Evolutionary conservation across 352 stramenopile genomes (phyloP).

Genomic region (Phytophthora capsici): DNA sequence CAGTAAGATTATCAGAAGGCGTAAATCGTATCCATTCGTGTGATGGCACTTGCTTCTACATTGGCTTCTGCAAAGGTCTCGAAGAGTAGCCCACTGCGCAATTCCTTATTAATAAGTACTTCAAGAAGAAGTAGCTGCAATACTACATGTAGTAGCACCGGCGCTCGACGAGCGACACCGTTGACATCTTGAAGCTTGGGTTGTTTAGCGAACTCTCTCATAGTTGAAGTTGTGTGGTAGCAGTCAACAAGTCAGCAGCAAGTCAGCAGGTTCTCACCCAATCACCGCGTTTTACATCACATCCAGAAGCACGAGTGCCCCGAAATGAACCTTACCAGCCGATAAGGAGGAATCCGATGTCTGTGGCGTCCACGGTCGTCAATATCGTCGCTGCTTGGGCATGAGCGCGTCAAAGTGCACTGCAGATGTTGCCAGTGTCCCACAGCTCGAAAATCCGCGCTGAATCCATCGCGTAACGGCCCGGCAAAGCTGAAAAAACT

Average conservation of each 20-base stretch:
- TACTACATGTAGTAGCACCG: too few species aligned
- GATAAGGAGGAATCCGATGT: background rate
- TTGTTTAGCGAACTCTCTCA: constrained; percentile 1
- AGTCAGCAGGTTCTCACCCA: constrained; percentile 8
- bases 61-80: background rate
- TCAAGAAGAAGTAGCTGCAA: too few species aligned
- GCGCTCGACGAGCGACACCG: background rate
- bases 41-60: background rate
- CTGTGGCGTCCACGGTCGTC: constrained; percentile 1
- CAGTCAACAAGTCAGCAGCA: constrained; percentile 14
- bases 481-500: constrained; percentile 8
- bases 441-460: constrained; percentile 22
- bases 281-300: constrained; percentile 7
- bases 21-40: background rate
- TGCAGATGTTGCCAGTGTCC: constrained; percentile 17
- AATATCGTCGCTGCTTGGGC: constrained; percentile 5
- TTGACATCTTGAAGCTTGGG: background rate
- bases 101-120: too few species aligned
- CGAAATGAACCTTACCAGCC: too few species aligned
- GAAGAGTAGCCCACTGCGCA: too few species aligned
- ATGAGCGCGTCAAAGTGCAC: background rate
- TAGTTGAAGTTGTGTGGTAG: constrained; percentile 26
- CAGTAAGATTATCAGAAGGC: background rate
- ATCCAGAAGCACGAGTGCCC: background rate
- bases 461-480: constrained; percentile 24